Evolutionary conservation across 1,284 basidiomycete genomes (phyloP).

Genomic region (Trichosporon sp.): DNA sequence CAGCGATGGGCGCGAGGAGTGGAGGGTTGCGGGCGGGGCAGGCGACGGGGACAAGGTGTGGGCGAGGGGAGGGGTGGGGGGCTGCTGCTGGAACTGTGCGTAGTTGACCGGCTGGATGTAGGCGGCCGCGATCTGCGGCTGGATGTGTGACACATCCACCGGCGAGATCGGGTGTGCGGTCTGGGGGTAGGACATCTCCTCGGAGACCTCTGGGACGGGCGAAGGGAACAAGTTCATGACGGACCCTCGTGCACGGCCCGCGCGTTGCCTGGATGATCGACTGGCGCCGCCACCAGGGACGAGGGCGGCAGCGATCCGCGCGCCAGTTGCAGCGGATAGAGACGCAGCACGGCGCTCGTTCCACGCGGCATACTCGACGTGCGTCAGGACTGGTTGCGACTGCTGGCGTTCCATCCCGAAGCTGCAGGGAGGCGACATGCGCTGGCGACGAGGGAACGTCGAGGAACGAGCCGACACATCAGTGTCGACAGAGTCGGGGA

Average conservation of each 20-base stretch:
- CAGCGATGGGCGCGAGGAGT: background rate
- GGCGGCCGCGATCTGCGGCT: background rate
- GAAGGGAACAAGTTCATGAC: constrained; percentile 16
- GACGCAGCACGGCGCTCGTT: constrained; percentile 14
- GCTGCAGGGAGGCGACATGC: constrained; percentile 10
- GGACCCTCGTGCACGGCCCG: background rate
- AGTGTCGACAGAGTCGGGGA: constrained; percentile 5
- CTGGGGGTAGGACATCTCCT: constrained; percentile 9
- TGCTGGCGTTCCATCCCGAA: constrained; percentile 7
- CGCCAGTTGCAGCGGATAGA: constrained; percentile 9
- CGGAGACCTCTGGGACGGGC: constrained; percentile 6
- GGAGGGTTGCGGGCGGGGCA: background rate
- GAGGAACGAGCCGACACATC: constrained; percentile 11
- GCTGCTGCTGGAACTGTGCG: constrained; percentile 11
- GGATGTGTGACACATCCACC: background rate
- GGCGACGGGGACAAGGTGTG: constrained; percentile 11
- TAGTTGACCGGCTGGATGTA: constrained; percentile 17
- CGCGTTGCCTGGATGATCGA: constrained; percentile 4
- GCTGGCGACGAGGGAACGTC: constrained; percentile 14
- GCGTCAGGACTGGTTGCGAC: constrained; percentile 6
- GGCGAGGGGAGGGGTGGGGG: constrained; percentile 7
- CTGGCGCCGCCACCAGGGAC: constrained; percentile 16
- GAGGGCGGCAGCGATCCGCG: constrained; percentile 7
- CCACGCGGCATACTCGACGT: constrained; percentile 12
- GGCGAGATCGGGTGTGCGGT: background rate